Base-by-base conservation (phyloP, 352 stramenopile species). In the Poterioochromonas sp. region DNA sequence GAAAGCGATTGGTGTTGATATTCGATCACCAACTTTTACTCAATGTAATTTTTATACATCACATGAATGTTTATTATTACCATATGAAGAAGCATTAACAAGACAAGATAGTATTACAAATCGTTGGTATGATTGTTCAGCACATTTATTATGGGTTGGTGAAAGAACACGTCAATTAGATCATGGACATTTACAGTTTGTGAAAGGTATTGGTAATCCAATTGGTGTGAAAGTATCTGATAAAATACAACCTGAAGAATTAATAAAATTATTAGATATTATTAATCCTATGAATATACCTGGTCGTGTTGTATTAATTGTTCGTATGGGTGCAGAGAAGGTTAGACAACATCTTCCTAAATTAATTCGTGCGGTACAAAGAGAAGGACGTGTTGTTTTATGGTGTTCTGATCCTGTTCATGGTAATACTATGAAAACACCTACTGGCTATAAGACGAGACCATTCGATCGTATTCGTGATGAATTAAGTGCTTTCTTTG, bases 131-230 rank as follows among this genome's bases (percentile, higher is more conserved):
- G 97, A 98, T 86, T 94, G 96, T 65, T 96, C 93, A 35, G 94
- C 94, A 2, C 94, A 98, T 85, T 98, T 99, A 85, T 84, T 98
- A 37, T 99, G 95, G 95, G 96, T 98, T 77, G 95, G 95, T 68
- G 95, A 98, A 87, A 91, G 95, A 73, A 99, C 95, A 77, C 89
- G 95, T 64, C 90, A 98, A 86, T 88, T 98, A 26, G 95, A 98
- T 84, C 90, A 95, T 77, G 94, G 94, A 29, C 95, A 99, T 82
- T 87, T 99, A 69, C 95, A 99, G 88, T 99, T 98, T 87, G 93
- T 96, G 77, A 90, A 94, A 29, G 95, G 95, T 37, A 95, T 99
- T 81, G 90, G 93, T 78, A 99, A 99, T 87, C 95, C 95, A 18
- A 94, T 99, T 53, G 95, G 93, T 76, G 93, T 99, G 80, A 99